Evolutionary conservation across 495 filamentous ascomycete species (phyloP).

Genomic region (Aspergillus avenaceus): DNA sequence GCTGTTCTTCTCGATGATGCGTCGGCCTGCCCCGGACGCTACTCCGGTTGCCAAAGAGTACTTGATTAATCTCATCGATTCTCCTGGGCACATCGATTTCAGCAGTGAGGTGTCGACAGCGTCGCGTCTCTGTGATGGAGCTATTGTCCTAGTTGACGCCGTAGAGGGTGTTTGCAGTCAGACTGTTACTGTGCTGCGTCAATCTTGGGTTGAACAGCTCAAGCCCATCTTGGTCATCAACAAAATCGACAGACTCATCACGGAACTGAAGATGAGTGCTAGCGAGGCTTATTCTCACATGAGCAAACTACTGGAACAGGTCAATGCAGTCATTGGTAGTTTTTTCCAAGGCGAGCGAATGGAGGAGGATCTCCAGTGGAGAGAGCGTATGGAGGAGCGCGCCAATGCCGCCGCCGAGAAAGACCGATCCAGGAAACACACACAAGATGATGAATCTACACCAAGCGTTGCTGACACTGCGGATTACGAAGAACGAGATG

Average conservation of each 20-base stretch:
- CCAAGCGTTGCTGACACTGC: slow-evolving; percentile 32
- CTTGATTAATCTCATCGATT: slow-evolving; percentile 96
- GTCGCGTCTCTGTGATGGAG: slow-evolving; percentile 90
- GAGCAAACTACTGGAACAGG: slow-evolving; percentile 85
- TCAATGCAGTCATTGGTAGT: slow-evolving; percentile 95
- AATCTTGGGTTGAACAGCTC: slow-evolving; percentile 93
- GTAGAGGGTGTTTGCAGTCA: slow-evolving; percentile 98
- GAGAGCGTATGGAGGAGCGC: slow-evolving; percentile 84
- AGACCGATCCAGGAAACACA: slow-evolving; percentile 32
- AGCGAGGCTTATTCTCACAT: slow-evolving; percentile 85
- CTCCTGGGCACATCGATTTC: slow-evolving; percentile 97
- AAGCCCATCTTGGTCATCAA: slow-evolving; percentile 95
- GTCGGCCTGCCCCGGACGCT: slow-evolving; percentile 62
- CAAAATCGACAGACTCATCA: slow-evolving; percentile 93
- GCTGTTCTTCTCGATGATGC: slow-evolving; percentile 88
- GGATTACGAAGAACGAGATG: slow-evolving; percentile 86
- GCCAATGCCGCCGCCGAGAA: slow-evolving; percentile 53
- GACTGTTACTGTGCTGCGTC: slow-evolving; percentile 92
- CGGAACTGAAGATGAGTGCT: slow-evolving; percentile 89
- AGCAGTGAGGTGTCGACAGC: slow-evolving; percentile 97
- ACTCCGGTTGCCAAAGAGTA: slow-evolving; percentile 76
- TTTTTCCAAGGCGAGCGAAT: slow-evolving; percentile 98
- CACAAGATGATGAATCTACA: slow-evolving; percentile 49
- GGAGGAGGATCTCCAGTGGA: slow-evolving; percentile 97
- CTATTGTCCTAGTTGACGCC: slow-evolving; percentile 92